These are phyloP conservation scores for Dactylellina cionopaga DNA, from an alignment of 2,329 filamentous ascomycete genomes.

Conservation along the genomic window DNA sequence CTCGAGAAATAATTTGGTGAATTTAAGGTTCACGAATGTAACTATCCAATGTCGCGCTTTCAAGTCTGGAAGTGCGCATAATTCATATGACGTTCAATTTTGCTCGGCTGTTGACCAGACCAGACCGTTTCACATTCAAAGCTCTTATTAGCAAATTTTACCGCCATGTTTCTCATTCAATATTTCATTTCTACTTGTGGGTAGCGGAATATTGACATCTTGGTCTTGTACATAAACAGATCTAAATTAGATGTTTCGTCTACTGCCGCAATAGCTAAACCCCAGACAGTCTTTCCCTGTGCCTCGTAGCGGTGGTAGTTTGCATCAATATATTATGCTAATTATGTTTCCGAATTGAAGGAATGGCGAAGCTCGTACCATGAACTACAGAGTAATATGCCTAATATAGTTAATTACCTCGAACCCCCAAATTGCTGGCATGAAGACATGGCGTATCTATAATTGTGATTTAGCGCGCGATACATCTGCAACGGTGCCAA, in stretches of 20 bases:
- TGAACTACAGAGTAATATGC: too few species aligned
- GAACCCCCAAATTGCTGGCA: too few species aligned
- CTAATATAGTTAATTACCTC: too few species aligned
- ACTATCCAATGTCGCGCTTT: neutral
- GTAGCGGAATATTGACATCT: neutral
- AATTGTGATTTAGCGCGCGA: too few species aligned
- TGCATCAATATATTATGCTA: too few species aligned
- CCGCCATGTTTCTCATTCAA: neutral
- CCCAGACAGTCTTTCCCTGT: neutral
- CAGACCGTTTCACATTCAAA: neutral
- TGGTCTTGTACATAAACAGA: neutral
- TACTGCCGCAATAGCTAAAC: neutral
- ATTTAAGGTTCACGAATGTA: neutral
- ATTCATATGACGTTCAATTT: neutral
- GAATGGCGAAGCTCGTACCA: too few species aligned
- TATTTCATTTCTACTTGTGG: neutral
- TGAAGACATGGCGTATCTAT: too few species aligned
- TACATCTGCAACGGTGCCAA: too few species aligned
- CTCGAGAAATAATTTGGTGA: neutral
- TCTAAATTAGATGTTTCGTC: neutral
- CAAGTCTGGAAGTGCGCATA: neutral
- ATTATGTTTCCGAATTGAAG: too few species aligned
- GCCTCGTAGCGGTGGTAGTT: too few species aligned
- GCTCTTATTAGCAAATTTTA: neutral
- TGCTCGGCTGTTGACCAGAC: neutral